Conservation (phyloP, 306 rosid species). For the Canavalia ensiformis region DNA sequence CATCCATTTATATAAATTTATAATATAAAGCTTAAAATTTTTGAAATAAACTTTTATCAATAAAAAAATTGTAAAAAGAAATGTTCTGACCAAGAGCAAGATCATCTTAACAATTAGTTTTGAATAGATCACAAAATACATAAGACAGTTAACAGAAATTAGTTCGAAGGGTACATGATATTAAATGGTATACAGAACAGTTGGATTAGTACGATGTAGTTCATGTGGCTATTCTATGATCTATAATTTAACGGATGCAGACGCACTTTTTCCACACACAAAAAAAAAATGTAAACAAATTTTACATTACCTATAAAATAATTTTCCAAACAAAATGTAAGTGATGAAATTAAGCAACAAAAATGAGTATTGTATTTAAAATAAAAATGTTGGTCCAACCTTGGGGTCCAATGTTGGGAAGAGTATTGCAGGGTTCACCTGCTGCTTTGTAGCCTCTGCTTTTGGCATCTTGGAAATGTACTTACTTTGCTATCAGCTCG, state of each 20-base stretch:
- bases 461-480: slow-evolving; percentile 48
- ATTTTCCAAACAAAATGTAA: not conserved
- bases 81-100: not conserved
- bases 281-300: not conserved
- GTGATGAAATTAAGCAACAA: not conserved
- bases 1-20: no score
- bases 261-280: not conserved
- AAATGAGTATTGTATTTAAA: not conserved
- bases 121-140: no score
- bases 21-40: no score
- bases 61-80: no score
- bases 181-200: not conserved
- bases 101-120: not conserved
- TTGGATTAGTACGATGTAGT: not conserved
- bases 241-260: not conserved
- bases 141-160: not conserved
- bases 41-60: no score
- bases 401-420: slow-evolving; percentile 6
- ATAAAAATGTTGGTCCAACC: not conserved
- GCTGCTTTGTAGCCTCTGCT: slow-evolving; percentile 49
- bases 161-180: not conserved
- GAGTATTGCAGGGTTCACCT: slow-evolving; percentile 37
- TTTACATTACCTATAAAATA: not conserved
- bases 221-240: no score
- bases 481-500: slow-evolving; percentile 1